Conservation (phyloP, 768 basidiomycete genomes). For the Boletus subparvulus region DNA sequence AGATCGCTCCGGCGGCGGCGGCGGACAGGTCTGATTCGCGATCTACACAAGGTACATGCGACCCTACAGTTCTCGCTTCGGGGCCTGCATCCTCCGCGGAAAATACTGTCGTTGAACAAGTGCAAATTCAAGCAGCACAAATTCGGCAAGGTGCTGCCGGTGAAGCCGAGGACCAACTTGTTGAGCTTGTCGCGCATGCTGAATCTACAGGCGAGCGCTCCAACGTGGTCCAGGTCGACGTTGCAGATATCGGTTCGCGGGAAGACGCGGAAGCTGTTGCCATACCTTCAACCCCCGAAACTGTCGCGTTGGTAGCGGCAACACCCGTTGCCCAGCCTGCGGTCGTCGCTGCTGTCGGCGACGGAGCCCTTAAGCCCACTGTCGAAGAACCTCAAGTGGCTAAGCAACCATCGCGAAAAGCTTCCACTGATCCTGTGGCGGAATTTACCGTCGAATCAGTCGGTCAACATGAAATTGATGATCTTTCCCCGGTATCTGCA, state of each 20-base stretch:
- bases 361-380: background rate
- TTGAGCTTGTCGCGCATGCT: background rate
- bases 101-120: background rate
- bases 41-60: background rate
- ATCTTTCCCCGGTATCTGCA: background rate
- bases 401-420: slow-evolving; percentile 4
- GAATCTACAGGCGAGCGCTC: background rate
- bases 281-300: background rate
- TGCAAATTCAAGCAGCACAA: background rate
- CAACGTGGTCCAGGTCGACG: slow-evolving; percentile 1
- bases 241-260: slow-evolving; percentile 2
- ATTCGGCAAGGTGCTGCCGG: background rate
- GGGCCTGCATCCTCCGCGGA: background rate
- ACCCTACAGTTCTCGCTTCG: background rate
- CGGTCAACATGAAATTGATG: background rate
- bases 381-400: slow-evolving; percentile 2
- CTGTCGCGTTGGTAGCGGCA: background rate
- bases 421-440: slow-evolving; percentile 3
- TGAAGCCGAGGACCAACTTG: background rate
- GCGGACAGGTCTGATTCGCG: background rate
- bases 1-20: background rate
- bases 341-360: background rate
- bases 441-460: slow-evolving; percentile 9
- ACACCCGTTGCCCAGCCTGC: background rate
- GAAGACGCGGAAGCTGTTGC: slow-evolving; percentile 4